These are phyloP conservation scores for Fraxinus baroniana DNA, from an alignment of 305 asterid genomes.

Conservation along the genomic window DNA sequence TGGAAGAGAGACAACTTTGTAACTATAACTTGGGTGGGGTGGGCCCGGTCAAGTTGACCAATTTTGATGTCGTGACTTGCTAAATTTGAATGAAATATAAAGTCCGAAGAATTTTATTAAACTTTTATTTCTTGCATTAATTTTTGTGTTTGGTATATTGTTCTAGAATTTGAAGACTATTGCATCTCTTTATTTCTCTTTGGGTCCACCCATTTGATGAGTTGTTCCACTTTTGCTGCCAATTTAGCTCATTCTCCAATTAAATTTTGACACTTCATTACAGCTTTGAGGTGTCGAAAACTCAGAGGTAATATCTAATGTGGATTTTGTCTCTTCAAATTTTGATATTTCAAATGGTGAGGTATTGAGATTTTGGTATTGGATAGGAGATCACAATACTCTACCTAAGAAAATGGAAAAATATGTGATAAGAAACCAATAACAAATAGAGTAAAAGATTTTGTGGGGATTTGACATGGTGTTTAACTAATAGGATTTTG, in stretches of 20 bases:
- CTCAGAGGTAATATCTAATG: no score
- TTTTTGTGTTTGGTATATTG: neutral
- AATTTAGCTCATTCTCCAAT: neutral
- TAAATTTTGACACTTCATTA: neutral
- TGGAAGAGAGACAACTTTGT: neutral
- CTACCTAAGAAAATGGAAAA: neutral
- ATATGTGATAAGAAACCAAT: neutral
- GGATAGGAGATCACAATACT: neutral
- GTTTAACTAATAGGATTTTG: neutral
- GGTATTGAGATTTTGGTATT: neutral
- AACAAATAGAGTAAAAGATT: neutral
- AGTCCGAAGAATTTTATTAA: slow-evolving; percentile 3
- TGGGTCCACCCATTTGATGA: neutral
- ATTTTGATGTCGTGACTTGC: slow-evolving; percentile 16
- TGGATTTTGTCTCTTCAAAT: neutral
- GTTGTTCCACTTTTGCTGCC: neutral
- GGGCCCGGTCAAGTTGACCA: slow-evolving; percentile 62
- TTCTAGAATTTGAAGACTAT: slow-evolving; percentile 15
- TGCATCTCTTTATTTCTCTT: neutral
- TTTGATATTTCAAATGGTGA: neutral
- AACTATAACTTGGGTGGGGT: neutral
- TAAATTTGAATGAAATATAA: slow-evolving; percentile 26
- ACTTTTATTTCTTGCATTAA: neutral
- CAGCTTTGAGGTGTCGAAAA: neutral
- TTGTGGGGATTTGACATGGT: neutral